Conservation (phyloP, 2,329 filamentous ascomycete genomes). For the Pestalotiopsis fici region DNA sequence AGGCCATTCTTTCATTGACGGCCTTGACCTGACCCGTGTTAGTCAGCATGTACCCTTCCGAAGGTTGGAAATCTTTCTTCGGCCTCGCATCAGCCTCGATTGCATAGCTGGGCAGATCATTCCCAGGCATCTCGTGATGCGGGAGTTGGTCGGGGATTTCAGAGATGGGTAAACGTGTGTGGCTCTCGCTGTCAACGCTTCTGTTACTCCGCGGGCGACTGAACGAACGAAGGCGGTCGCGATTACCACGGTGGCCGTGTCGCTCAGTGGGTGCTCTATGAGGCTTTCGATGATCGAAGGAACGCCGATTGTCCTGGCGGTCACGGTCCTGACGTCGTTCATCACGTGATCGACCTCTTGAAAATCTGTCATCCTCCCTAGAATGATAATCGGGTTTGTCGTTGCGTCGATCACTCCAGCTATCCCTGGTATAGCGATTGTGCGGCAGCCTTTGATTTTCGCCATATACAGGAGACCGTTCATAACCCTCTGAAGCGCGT, state of each 20-base stretch:
- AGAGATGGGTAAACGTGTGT: background rate
- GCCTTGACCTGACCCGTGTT: background rate
- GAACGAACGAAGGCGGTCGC: slow-evolving; percentile 1
- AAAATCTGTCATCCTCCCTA: background rate
- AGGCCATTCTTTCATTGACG: background rate
- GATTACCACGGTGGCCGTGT: background rate
- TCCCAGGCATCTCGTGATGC: background rate
- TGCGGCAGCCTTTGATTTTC: background rate
- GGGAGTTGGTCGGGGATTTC: background rate
- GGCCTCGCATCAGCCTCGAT: background rate
- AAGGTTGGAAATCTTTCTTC: background rate
- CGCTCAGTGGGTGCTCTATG: background rate
- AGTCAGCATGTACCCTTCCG: background rate
- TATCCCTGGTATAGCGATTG: slow-evolving; percentile 1
- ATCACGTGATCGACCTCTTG: background rate
- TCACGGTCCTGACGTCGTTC: slow-evolving; percentile 1
- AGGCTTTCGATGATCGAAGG: slow-evolving; percentile 1
- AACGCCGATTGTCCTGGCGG: background rate
- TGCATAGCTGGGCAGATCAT: background rate
- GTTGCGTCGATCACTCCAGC: slow-evolving; percentile 4
- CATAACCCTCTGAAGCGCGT: background rate
- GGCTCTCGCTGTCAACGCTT: background rate
- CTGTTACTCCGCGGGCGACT: background rate
- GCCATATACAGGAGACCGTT: background rate
- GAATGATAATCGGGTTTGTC: background rate